Evolutionary conservation across 2,329 filamentous ascomycete genomes (phyloP), one percentile per base, ranked within the genome.

Genomic region (Talaromyces sp.): DNA sequence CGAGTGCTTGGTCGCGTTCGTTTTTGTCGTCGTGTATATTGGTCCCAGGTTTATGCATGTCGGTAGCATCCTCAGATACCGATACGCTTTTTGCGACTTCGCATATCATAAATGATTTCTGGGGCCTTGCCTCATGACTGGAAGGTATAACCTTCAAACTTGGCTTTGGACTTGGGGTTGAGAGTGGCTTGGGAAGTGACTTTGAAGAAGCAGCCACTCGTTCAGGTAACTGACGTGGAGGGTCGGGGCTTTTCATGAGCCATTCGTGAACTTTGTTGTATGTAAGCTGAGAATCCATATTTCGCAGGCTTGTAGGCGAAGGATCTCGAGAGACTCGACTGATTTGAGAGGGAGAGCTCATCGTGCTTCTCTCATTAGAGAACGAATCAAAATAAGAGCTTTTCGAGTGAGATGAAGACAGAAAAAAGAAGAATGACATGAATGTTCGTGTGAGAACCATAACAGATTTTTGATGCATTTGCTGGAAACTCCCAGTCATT

Each of bases 201-300:
- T 27, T 50, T 50, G 50, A 4, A 35, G 27, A 24, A 56, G 33
- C 19, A 37, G 37, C 19, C 33, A 19, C 24, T 39, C 52, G 33
- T 8, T 39, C n/a, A 39, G 14, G 41, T 22, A 37, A 43, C 33
- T 56, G 52, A 41, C 56, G 56, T 9, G 56, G 56, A 31, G 56
- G 56, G 19, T 45, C 56, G n/a, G 56, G 56, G 24, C 56, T 59
- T 45, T 59, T 41, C 35, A 31, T 31, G 35, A 59, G 56, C 56
- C 56, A 59, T 27, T 43, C 56, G 31, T 45, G 56, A 10, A 59
- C 56, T 19, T 59, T 59, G 22, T 43, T 8, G 13, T 24, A 37
- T 43, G n/a, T 39, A 39, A 10, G n/a, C 19, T 11, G 19, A 7
- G 52, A 37, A 11, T n/a, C 11, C 52, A 56, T 56, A 2, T 22